Conservation (phyloP, 2,329 filamentous ascomycete species). For the Cladosporium colombiae region DNA sequence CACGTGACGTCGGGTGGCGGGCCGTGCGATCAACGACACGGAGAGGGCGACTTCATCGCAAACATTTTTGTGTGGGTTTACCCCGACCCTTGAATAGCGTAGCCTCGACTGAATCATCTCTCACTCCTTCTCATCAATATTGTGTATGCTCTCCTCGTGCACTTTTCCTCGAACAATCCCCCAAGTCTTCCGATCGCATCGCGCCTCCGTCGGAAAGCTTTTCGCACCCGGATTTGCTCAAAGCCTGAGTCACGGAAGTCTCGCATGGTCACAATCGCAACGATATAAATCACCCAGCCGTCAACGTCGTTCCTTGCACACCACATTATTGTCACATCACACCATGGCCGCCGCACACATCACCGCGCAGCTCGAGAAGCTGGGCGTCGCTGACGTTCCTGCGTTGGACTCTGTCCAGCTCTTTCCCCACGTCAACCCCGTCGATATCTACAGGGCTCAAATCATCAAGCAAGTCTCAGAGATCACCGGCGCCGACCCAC, state of each 20-base stretch:
- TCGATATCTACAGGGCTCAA: constrained; percentile 78
- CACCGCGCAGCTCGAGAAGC: constrained; percentile 32
- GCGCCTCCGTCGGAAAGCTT: constrained; percentile 20
- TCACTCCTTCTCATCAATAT: not conserved
- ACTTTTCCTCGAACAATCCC: constrained; percentile 6
- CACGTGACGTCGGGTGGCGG: constrained; percentile 1
- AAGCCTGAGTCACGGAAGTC: constrained; percentile 21
- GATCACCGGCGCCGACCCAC: constrained; percentile 68
- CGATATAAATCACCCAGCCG: constrained; percentile 13
- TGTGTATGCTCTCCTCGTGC: constrained; percentile 16
- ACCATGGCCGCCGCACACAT: constrained; percentile 24
- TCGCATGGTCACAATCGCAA: constrained; percentile 18
- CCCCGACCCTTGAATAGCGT: constrained; percentile 14
- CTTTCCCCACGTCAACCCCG: constrained; percentile 69
- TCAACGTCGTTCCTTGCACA: constrained; percentile 7
- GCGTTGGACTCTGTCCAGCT: constrained; percentile 30
- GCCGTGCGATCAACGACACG: not conserved
- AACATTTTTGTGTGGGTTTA: constrained; percentile 13
- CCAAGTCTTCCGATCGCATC: constrained; percentile 7
- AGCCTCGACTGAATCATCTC: constrained; percentile 11
- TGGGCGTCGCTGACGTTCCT: constrained; percentile 34
- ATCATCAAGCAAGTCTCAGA: constrained; percentile 68
- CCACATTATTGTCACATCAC: not conserved
- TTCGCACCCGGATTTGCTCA: constrained; percentile 20
- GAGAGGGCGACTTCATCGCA: constrained; percentile 7